Conservation (phyloP, 306 rosid genomes). For the Sophora flavescens region DNA sequence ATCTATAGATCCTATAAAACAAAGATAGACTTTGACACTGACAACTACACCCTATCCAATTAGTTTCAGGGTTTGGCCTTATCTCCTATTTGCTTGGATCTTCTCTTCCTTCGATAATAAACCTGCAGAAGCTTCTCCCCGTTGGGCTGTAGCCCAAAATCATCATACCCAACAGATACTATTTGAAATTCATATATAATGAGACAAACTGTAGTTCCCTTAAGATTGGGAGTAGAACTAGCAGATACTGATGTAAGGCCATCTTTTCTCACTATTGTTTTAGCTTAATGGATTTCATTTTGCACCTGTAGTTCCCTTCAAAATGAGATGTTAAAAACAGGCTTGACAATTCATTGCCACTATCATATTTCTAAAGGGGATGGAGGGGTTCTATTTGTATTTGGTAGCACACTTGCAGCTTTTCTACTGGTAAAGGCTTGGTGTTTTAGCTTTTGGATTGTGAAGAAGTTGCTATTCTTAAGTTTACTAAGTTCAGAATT, state of each 20-base stretch:
- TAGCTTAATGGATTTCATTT: slow-evolving; percentile 13
- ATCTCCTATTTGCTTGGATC: no score
- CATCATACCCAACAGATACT: no score
- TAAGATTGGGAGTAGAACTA: slow-evolving; percentile 57
- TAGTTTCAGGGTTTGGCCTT: no score
- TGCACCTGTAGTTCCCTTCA: slow-evolving; percentile 35
- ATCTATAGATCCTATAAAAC: no score
- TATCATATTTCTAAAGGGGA: no score
- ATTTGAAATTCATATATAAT: no score
- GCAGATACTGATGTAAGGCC: slow-evolving; percentile 70
- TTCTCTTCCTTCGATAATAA: no score
- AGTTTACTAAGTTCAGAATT: slow-evolving; percentile 38
- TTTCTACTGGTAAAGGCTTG: slow-evolving; percentile 62
- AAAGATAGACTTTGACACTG: no score
- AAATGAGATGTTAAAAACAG: slow-evolving; percentile 53
- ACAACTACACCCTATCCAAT: no score
- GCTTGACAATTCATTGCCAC: slow-evolving; percentile 59
- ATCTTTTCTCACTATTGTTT: slow-evolving; percentile 6
- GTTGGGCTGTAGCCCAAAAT: no score
- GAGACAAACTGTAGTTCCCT: no score
- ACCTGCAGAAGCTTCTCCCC: no score
- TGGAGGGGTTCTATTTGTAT: slow-evolving; percentile 78
- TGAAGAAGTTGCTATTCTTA: slow-evolving; percentile 7
- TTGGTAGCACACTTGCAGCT: slow-evolving; percentile 75
- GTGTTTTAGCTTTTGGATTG: slow-evolving; percentile 1